Evolutionary conservation across 2,329 filamentous ascomycete genomes (phyloP), one percentile per base, ranked within the genome.

Genomic region (Didymella lethalis): DNA sequence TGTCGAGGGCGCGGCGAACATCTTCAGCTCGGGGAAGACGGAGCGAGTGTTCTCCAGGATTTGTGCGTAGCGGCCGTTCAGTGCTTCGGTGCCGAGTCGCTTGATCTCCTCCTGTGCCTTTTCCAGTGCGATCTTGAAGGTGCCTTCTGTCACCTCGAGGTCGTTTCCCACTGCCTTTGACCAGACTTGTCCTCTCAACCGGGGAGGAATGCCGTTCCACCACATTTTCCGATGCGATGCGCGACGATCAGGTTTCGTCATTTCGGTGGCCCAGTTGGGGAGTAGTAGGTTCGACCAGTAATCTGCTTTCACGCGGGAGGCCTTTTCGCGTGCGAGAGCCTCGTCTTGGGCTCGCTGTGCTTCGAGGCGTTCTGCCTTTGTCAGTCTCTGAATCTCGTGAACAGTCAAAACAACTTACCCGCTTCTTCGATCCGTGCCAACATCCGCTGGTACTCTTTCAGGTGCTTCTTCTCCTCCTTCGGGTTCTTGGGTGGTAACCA

Each of bases 401-500:
- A 34, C 1, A 18, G 2, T 6, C 0, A n/a, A 4, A 4, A 29
- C 4, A 6, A 28, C 81, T 66, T 75, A 83, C 83, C 82, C 56
- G 83, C 80, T 77, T 88, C 86, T 40, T 84, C 80, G 28, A 86
- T 83, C 44, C 83, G 64, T 80, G 85, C 69, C 89, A 94, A 91
- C 90, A 95, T 93, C 75, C 85, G 88, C 77, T 93, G 89, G 73
- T 93, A 95, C 74, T 95, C 88, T 70, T 86, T 93, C 65, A 99
- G 75, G 77, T 99, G 95, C 66, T 89, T 89, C 74, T 87, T 91
- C 79, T 99, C 95, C 77, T 99, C 95, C 53, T 90, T 90, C 2
- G 92, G 93, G 65, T 95, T 88, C 78, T 95, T 95, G 1, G 91
- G 91, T 0, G 92, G 91, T 2, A 95, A 81, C 92, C 92, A 95